Conservation (phyloP, 495 filamentous ascomycete genomes). For the Xylaria longipes region DNA sequence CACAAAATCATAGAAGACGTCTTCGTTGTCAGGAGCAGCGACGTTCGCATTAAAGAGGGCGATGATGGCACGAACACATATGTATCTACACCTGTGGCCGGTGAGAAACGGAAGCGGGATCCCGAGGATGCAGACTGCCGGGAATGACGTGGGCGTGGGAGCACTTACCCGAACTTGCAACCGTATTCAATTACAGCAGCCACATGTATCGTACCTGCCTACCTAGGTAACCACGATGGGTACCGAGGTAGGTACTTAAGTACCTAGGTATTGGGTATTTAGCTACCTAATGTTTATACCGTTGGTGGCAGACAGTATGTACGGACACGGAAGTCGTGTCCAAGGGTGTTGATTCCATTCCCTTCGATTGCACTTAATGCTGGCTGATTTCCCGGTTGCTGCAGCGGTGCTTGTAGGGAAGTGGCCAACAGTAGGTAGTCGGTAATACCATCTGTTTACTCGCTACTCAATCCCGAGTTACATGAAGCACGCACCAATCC, state of each 20-base stretch:
- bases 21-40: background rate
- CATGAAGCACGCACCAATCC: background rate
- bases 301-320: background rate
- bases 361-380: background rate
- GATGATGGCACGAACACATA: background rate
- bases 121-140: background rate
- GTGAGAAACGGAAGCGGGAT: background rate
- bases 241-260: background rate
- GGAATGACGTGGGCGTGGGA: background rate
- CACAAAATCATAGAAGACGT: background rate
- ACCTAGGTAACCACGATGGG: background rate
- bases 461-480: background rate
- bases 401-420: background rate
- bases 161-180: background rate
- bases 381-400: background rate
- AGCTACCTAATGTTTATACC: background rate
- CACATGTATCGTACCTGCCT: background rate
- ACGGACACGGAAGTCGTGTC: background rate
- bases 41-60: background rate
- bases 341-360: background rate
- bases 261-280: background rate
- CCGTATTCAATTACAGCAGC: background rate
- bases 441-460: background rate
- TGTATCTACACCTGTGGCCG: background rate
- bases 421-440: background rate